phyloP scores from a whole-genome alignment of 257 asterid species.

The Echium plantagineum region DNA sequence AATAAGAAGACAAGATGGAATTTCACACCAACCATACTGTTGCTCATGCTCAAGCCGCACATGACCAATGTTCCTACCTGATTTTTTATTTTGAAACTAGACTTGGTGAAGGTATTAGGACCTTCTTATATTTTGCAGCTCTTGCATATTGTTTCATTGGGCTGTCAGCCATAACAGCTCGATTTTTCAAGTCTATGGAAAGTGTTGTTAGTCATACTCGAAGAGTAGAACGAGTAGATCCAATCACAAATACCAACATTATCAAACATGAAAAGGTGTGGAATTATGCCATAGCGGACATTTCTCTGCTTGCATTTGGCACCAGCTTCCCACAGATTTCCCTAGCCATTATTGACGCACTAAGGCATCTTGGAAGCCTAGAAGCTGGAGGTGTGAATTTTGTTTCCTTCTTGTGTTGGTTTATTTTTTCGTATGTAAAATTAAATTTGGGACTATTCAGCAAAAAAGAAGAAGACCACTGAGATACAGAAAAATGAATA shows the following conservation, averaged over 20 bases:
- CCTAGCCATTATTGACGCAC: constrained; percentile 85
- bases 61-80: constrained; percentile 41
- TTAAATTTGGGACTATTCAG: no score
- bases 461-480: no score
- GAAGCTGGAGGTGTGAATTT: constrained; percentile 72
- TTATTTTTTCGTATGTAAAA: no score
- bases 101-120: constrained; percentile 40
- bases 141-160: constrained; percentile 87
- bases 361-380: constrained; percentile 61
- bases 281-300: constrained; percentile 86
- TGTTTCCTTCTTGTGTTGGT: no score
- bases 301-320: constrained; percentile 82
- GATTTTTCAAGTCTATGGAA: constrained; percentile 92
- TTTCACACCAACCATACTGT: constrained; percentile 25
- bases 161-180: constrained; percentile 80
- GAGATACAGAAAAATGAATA: no score
- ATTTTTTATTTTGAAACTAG: constrained; percentile 37
- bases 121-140: constrained; percentile 46
- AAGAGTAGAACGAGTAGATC: constrained; percentile 47
- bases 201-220: constrained; percentile 71
- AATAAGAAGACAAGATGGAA: constrained; percentile 5
- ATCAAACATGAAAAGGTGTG: constrained; percentile 59
- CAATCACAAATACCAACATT: constrained; percentile 35
- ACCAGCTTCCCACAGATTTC: constrained; percentile 98
- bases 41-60: constrained; percentile 4